These are phyloP conservation scores for Stipa capillata DNA, from an alignment of 176 grass and related monocot species.

Conservation along the genomic window DNA sequence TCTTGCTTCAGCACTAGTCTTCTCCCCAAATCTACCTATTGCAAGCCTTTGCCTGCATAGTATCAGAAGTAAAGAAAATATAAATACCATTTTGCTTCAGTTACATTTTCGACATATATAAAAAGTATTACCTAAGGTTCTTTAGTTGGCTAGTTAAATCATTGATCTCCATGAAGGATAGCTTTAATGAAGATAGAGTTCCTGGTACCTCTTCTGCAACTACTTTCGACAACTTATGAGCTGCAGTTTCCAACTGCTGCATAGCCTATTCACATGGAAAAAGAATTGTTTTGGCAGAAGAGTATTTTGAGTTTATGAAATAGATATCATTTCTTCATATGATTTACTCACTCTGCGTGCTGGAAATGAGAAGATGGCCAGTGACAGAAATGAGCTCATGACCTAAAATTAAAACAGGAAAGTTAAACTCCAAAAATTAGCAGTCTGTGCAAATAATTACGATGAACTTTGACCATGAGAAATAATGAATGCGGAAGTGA, in stretches of 20 bases:
- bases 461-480: neutral
- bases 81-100: neutral
- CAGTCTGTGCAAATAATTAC: neutral
- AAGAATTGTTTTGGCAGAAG: neutral
- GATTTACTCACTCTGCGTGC: constrained; percentile 24
- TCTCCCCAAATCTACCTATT: constrained; percentile 11
- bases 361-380: constrained; percentile 32
- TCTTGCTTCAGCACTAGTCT: neutral
- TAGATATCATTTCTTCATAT: neutral
- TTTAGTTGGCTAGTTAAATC: constrained; percentile 47
- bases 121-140: constrained; percentile 37
- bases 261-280: constrained; percentile 12
- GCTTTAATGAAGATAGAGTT: constrained; percentile 36
- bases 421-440: neutral
- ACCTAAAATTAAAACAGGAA: constrained; percentile 20
- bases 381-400: constrained; percentile 30
- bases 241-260: constrained; percentile 7
- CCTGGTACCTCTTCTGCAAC: constrained; percentile 39
- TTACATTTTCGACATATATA: too few species aligned
- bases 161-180: constrained; percentile 45
- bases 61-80: neutral
- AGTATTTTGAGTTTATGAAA: neutral
- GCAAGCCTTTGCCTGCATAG: constrained; percentile 20
- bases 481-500: neutral
- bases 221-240: constrained; percentile 23